Evolutionary conservation across 805 yeast species (phyloP), one percentile per base, ranked within the genome.

Genomic region (Kazachstania psychrophila): DNA sequence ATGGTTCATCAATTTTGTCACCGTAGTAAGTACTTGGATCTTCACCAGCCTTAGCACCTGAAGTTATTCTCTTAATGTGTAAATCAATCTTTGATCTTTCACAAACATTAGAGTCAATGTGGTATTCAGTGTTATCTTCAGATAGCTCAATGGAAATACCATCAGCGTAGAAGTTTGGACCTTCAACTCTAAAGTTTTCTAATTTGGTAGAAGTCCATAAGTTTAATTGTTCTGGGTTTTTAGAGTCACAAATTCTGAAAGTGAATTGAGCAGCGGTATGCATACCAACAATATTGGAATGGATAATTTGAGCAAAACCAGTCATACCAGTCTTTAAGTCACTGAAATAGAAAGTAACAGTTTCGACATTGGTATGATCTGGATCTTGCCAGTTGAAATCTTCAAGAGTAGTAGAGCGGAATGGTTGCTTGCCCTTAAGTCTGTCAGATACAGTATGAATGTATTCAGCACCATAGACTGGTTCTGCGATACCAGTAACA

Each of bases 401-500:
- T 12, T 70, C 73, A n/a, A 60, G 54, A 8, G 70, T 64, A 23
- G 92, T 72, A 16, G 64, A 69, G 20, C 77, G 68, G 51, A 65
- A 83, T 1, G 83, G 72, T 46, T 77, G 75, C 27, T 69, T 68
- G 23, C 65, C 73, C 28, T 64, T 65, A 31, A 79, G 75, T 31
- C 75, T 58, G 25, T 73, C 73, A 28, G 82, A 73, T 40, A 88
- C 76, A n/a, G 96, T 74, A 52, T 81, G 89, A 47, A 92, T 84
- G 28, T 94, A 94, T 34, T 81, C 95, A 28, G 80, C 72, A 36
- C 98, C 98, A 53, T 92, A 92, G 56, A 82, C 95, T 18, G 98
- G 98, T 61, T 92, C 98, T 2, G 95, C 96, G 10, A 94, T 75
- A 38, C 98, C 98, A 5, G 96, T 89, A 31, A 87, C 92, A 5